Evolutionary conservation across 257 asterid species (phyloP).

Genomic region (Salvia hispanica): DNA sequence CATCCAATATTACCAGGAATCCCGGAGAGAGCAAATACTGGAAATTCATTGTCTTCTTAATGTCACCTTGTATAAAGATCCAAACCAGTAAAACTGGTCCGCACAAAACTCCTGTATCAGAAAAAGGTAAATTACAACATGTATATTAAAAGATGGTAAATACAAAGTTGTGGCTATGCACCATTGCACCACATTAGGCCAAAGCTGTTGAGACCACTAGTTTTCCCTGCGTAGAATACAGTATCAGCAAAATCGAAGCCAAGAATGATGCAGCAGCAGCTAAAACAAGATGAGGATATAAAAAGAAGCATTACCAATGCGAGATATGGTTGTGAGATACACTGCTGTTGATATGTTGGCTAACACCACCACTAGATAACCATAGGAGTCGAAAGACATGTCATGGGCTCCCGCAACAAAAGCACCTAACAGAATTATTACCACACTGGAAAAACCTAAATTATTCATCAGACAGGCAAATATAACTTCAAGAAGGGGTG

Average conservation of each 20-base stretch:
- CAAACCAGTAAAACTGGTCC: conserved; percentile 61
- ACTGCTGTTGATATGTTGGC: conserved; percentile 84
- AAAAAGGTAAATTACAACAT: neutral
- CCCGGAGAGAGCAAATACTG: conserved; percentile 74
- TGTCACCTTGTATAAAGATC: conserved; percentile 72
- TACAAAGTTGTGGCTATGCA: conserved; percentile 29
- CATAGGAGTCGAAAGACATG: conserved; percentile 72
- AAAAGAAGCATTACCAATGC: conserved; percentile 59
- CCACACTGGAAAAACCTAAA: conserved; percentile 68
- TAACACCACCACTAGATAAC: conserved; percentile 72
- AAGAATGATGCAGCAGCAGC: conserved; percentile 30
- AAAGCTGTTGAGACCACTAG: conserved; percentile 90
- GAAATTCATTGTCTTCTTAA: conserved; percentile 63
- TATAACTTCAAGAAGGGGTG: neutral
- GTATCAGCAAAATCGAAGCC: conserved; percentile 34
- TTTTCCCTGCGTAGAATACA: conserved; percentile 60
- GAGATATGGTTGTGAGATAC: conserved; percentile 89
- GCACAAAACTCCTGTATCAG: conserved; percentile 58
- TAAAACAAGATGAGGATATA: conserved; percentile 14
- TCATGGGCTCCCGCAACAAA: conserved; percentile 92
- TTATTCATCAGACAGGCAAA: conserved; percentile 34
- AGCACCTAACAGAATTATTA: conserved; percentile 77
- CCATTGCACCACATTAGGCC: conserved; percentile 99
- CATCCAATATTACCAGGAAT: conserved; percentile 64
- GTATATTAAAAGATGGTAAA: neutral